Base-by-base conservation (phyloP, 1,139 yeast genomes). In the Geotrichum restrictum region DNA sequence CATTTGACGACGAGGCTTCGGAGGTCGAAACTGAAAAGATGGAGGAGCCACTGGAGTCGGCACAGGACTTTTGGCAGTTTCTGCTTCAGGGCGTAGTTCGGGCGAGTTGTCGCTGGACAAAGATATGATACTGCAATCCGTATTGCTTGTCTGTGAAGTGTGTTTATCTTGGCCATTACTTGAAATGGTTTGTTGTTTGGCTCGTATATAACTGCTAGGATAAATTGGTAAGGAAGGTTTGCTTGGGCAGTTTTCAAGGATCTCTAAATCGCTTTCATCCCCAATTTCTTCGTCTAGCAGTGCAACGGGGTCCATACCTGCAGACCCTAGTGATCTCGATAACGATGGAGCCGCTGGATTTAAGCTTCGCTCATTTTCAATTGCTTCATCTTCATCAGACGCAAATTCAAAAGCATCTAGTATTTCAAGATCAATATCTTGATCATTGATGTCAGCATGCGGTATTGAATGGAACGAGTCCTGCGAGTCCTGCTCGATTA, bases 261-360 rank as follows among this genome's bases (percentile, higher is more conserved):
- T 29, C 21, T 22, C 45, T 21, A 27, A 8, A 41, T 24, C 45
- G 22, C 34, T 24, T 7, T 22, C 38, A 2, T 32, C 16, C 3
- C 21, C 31, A 13, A 43, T 24, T 34, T 34, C 41, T n/a, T 36
- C 33, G 14, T 45, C 48, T n/a, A 45, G 10, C 4, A 45, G 16
- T 2, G 48, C 21, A 34, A 45, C 22, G 29, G 45, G 45, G 19
- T 42, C 45, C 18, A 13, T 11, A 3, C 16, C 29, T 10, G 13
- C 16, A 4, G 37, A 7, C 16, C 10, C 29, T 24, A 24, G 29
- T 8, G 29, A 24, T 24, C 5, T 2, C 32, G 45, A 27, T 16
- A 18, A 8, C 16, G 18, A 1, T 34, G 14, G 13, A n/a, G 22
- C 16, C 2, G 22, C 16, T 4, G 18, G 27, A 2, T 3, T 2